Evolutionary conservation across 2,329 filamentous ascomycete species (phyloP).

Genomic region (Exophiala aquamarina): DNA sequence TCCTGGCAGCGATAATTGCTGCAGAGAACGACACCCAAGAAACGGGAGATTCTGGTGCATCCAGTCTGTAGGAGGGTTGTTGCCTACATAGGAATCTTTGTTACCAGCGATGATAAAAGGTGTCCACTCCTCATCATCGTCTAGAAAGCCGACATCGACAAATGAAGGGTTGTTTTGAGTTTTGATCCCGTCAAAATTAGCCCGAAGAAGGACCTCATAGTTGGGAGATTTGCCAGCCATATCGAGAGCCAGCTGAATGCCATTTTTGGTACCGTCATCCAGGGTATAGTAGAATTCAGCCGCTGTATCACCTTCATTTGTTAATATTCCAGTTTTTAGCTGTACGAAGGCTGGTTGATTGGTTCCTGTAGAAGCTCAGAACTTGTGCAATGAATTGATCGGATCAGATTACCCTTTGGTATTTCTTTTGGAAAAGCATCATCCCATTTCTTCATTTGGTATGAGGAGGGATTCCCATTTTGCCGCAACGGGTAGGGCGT

Average conservation of each 20-base stretch:
- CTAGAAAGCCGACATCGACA: neutral
- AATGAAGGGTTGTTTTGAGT: constrained; percentile 9
- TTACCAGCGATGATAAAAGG: constrained; percentile 38
- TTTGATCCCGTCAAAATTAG: constrained; percentile 28
- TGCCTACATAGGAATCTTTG: constrained; percentile 36
- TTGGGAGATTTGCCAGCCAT: neutral
- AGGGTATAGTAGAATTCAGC: constrained; percentile 1
- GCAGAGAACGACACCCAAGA: constrained; percentile 42
- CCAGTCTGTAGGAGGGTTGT: constrained; percentile 37
- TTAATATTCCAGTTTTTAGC: neutral
- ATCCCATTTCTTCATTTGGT: constrained; percentile 2
- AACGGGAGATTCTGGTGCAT: constrained; percentile 41
- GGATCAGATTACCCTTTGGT: neutral
- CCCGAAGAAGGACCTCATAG: constrained; percentile 1
- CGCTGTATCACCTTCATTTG: neutral
- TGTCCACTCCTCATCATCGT: constrained; percentile 8
- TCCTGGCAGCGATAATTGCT: constrained; percentile 50
- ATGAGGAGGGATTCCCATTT: constrained; percentile 1
- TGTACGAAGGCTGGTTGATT: neutral
- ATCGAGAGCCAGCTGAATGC: constrained; percentile 1
- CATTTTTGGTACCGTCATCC: neutral
- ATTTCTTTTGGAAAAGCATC: constrained; percentile 1
- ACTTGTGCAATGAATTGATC: neutral
- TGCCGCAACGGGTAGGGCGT: neutral
- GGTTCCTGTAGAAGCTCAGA: neutral